These are phyloP conservation scores for Golubevia sp. DNA, from an alignment of 1,284 basidiomycete species.

Conservation along the genomic window DNA sequence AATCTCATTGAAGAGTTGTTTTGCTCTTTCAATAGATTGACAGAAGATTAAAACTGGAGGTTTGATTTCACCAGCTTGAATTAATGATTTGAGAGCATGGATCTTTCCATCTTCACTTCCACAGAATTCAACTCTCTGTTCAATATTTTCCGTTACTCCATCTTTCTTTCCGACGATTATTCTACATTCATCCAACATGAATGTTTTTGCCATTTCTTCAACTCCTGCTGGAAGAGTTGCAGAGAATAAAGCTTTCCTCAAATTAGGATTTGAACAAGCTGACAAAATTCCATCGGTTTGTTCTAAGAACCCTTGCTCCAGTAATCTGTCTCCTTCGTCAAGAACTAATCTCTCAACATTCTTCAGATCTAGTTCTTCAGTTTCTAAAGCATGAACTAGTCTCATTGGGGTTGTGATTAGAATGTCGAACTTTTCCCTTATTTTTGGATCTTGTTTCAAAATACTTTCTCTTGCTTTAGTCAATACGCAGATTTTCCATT, in stretches of 20 bases:
- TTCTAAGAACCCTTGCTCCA: conserved; percentile 82
- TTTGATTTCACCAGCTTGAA: conserved; percentile 77
- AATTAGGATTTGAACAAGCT: conserved; percentile 73
- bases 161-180: conserved; percentile 69
- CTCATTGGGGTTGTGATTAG: conserved; percentile 55
- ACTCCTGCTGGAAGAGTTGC: conserved; percentile 88
- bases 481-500: conserved; percentile 42
- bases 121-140: conserved; percentile 86
- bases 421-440: conserved; percentile 40
- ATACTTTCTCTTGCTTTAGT: conserved; percentile 30
- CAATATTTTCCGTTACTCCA: conserved; percentile 74
- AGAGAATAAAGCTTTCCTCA: conserved; percentile 90
- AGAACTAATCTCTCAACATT: conserved; percentile 43
- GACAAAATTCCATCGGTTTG: conserved; percentile 87
- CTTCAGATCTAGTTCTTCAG: conserved; percentile 40
- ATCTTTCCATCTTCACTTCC: conserved; percentile 91
- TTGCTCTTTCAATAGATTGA: conserved; percentile 86
- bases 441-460: conserved; percentile 17
- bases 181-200: conserved; percentile 66
- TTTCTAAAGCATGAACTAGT: conserved; percentile 50
- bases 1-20: conserved; percentile 85
- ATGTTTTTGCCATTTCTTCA: conserved; percentile 83
- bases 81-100: conserved; percentile 75
- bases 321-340: conserved; percentile 65
- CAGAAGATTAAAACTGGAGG: conserved; percentile 93